Base-by-base conservation (phyloP, 2,329 filamentous ascomycete genomes). In the Hypoxylon sp. region DNA sequence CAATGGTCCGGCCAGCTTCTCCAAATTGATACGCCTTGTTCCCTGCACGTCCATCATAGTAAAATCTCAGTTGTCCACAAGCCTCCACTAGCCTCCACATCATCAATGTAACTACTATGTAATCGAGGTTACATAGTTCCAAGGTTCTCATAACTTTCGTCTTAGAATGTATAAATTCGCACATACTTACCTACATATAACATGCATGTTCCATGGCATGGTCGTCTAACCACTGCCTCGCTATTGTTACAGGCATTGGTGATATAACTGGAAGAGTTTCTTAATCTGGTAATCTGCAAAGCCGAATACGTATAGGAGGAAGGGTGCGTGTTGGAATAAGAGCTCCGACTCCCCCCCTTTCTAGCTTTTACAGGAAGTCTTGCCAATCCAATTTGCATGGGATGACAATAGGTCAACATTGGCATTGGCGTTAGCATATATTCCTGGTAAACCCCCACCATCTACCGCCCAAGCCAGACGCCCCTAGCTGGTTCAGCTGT, bases 71-170 rank as follows among this genome's bases (percentile, higher is more conserved):
- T 36, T 36, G 34, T 36, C 34, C 19, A 17, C 32, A 45, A 34
- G 32, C 17, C 36, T 48, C 30, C 19, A 38, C 43, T 14, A 3
- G 36, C 38, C 38, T 32, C 49, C 25, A 52, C 63, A 60, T 63
- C 64, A 63, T 51, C 38, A 17, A 53, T 59, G 53, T 53, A 66
- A 46, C 58, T 55, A 49, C 19, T 10, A 11, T 45, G 25, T 36
- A 10, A 32, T 19, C 7, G 7, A 10, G 38, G 38, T 43, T 43
- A 43, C 38, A 43, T 43, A 11, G 17, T 43, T 21, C 38, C 38
- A 43, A 21, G 17, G 9, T 21, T 19, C 38, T 21, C 38, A 41
- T 21, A 43, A n/a, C 17, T 43, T 4, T 43, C 38, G 21, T 17
- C 38, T 43, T 10, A 43, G 38, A 43, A 43, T 9, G 19, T 43